These are phyloP conservation scores for Liriodendron chinense DNA, from an alignment of 164 flowering plant species.

Conservation along the genomic window DNA sequence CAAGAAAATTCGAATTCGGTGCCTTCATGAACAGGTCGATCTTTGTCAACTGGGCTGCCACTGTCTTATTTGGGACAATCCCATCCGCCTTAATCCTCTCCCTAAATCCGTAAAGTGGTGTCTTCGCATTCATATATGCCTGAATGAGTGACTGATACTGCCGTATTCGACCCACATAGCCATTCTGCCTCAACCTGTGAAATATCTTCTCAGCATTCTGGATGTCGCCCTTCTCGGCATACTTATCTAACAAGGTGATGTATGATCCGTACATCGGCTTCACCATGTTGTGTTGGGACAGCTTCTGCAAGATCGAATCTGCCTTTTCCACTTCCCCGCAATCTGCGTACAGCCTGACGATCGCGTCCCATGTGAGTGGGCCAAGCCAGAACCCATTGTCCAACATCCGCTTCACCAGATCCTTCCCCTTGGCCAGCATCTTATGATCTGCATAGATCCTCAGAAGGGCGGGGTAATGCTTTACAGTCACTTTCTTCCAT, in stretches of 20 bases:
- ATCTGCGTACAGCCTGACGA: slow-evolving; percentile 73
- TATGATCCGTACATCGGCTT: slow-evolving; percentile 57
- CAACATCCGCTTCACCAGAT: slow-evolving; percentile 63
- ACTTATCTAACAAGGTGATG: slow-evolving; percentile 53
- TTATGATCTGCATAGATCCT: slow-evolving; percentile 64
- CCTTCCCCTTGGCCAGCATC: slow-evolving; percentile 66
- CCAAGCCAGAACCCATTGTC: slow-evolving; percentile 52
- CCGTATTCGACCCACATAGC: slow-evolving; percentile 40
- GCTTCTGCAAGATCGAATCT: slow-evolving; percentile 64
- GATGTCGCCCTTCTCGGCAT: slow-evolving; percentile 71
- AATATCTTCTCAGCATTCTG: slow-evolving; percentile 79
- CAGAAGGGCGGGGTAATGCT: slow-evolving; percentile 44
- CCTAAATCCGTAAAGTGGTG: slow-evolving; percentile 72
- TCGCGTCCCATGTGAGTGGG: slow-evolving; percentile 65
- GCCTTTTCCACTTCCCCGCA: slow-evolving; percentile 85
- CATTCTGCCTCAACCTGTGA: slow-evolving; percentile 51
- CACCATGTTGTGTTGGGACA: slow-evolving; percentile 27
- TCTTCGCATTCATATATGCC: slow-evolving; percentile 65
- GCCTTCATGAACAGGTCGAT: slow-evolving; percentile 58
- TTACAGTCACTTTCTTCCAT: slow-evolving; percentile 34
- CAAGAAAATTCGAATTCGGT: slow-evolving; percentile 59
- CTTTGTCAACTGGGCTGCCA: slow-evolving; percentile 42
- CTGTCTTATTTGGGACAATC: slow-evolving; percentile 49
- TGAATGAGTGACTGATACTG: slow-evolving; percentile 51
- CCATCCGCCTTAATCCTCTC: slow-evolving; percentile 82